phyloP scores from a whole-genome alignment of 1,139 yeast genomes.

The Taiozyma onychis region DNA sequence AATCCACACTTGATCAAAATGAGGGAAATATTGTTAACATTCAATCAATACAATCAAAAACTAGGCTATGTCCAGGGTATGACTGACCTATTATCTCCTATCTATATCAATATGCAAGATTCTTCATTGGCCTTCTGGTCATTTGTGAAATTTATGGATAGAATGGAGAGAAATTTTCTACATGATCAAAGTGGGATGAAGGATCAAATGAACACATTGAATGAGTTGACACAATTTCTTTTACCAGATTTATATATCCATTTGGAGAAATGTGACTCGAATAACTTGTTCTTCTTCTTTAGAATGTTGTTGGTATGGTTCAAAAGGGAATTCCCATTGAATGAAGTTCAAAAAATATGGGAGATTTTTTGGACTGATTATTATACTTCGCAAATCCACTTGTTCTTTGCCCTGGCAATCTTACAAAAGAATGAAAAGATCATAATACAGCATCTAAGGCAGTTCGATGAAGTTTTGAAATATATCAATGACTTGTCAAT shows the following conservation, averaged over 20 bases:
- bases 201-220: conserved; percentile 75
- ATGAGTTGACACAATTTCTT: conserved; percentile 83
- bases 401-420: conserved; percentile 82
- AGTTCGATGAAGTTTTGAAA: conserved; percentile 87
- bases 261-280: conserved; percentile 80
- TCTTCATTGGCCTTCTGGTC: conserved; percentile 86
- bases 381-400: conserved; percentile 78
- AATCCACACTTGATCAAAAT: conserved; percentile 66
- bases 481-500: conserved; percentile 88
- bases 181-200: conserved; percentile 93
- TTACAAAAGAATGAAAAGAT: conserved; percentile 81
- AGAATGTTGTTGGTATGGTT: conserved; percentile 94
- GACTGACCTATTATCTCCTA: conserved; percentile 88
- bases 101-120: conserved; percentile 70
- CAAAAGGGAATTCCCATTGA: conserved; percentile 85
- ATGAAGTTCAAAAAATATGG: conserved; percentile 77
- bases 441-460: conserved; percentile 63
- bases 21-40: conserved; percentile 78
- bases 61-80: conserved; percentile 97
- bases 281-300: conserved; percentile 87
- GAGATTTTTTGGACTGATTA: conserved; percentile 88
- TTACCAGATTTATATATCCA: conserved; percentile 80
- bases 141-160: conserved; percentile 80
- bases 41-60: conserved; percentile 75
- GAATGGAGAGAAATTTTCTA: conserved; percentile 92